Base-by-base conservation (phyloP, 164 flowering plant species). In the Tetrastigma voinierianum region DNA sequence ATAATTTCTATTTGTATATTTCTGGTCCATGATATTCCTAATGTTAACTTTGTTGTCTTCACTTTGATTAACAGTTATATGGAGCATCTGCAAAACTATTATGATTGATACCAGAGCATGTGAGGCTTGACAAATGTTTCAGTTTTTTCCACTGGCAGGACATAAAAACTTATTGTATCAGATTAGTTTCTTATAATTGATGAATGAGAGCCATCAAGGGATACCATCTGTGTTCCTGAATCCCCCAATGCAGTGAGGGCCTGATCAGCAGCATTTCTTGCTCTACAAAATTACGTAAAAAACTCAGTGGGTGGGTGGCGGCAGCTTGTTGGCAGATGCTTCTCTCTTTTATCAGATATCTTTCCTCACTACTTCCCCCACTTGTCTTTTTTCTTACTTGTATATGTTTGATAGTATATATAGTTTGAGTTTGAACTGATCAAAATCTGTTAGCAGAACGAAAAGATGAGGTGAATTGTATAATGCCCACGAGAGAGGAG, bases 41-140 rank as follows among this genome's bases (percentile, higher is more conserved):
- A 32, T 32, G 40, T 32, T 32, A 4, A 32, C 40, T 32, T n/a
- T 25, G 8, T 25, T 32, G 6, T 32, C 40, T 32, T 32, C 6
- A 32, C 6, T 32, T 4, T 32, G 40, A 13, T 10, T 45, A 65
- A 49, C 82, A 84, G 86, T 67, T 84, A 57, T 19, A 71, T 46
- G 89, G 83, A 54, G 85, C 85, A 13, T 76, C 89, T 17, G 76
- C 82, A 24, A 83, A 81, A 64, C 71, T 12, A 76, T 70, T 65
- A 75, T 65, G 80, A n/a, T 72, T 85, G 51, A 79, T 85, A 63
- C 89, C 86, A 4, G 89, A 85, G 62, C 83, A 85, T 69, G 77
- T 78, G 59, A 66, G 78, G 46, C n/a, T n/a, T 61, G 81, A 61
- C 84, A 78, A 74, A 58, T 63, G 84, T 54, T 59, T 82, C 19